Base-by-base conservation (phyloP, 2,329 filamentous ascomycete genomes). In the Aspergillus flavus region DNA sequence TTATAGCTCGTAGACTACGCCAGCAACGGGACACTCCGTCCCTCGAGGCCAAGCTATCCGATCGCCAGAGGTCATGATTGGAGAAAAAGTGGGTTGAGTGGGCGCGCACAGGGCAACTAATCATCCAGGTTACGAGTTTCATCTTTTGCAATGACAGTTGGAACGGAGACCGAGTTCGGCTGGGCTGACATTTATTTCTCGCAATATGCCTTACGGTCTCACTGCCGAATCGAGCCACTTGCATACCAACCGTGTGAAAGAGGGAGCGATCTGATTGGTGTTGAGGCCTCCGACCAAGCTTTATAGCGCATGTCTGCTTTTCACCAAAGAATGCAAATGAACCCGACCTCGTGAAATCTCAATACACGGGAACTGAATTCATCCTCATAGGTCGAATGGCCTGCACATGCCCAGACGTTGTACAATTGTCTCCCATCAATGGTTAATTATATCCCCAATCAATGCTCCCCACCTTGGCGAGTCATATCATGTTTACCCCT, bases 211-310 rank as follows among this genome's bases (percentile, higher is more conserved):
- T 39, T 63, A 59, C 61, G 43, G 52, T 39, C 23, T 62, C 59
- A 59, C 62, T 61, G 55, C 67, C 64, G 21, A 62, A 62, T 66
- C 21, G 53, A 59, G 66, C 34, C 52, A 36, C 59, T 12, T 69
- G 68, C 68, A 69, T 64, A 41, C 4, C 23, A 32, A 55, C 34
- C n/a, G 39, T 6, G 12, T 23, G 58, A 54, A 52, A 21, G 36
- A 43, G 30, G 10, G 28, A 52, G 23, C 21, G n/a, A 6, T 19
- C 7, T 64, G 34, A 67, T 64, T 69, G 64, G 64, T 14, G 48
- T 21, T 30, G 28, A 48, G 30, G 41, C 30, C 52, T 30, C 12
- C 12, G 56, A 68, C 63, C 64, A 69, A 69, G 68, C 68, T 69
- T 69, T 69, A 61, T 67, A 58, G 64, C 56, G 41, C 34, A 39